Evolutionary conservation across 345 rosid genomes (phyloP), one percentile per base, ranked within the genome.

Genomic region (Camelina laxa): DNA sequence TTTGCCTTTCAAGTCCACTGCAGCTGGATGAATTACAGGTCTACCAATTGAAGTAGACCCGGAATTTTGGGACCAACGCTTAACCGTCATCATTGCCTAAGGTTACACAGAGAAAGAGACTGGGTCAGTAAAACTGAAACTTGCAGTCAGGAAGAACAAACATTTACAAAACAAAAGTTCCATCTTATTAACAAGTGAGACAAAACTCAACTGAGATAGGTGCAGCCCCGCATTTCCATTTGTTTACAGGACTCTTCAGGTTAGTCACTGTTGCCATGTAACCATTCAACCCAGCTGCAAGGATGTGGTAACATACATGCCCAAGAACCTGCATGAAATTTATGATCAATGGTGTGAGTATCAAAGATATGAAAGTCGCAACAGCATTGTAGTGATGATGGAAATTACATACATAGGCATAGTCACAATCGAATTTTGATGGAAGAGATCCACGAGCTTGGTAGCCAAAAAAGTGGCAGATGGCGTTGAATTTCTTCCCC

Each of bases 391-490:
- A 54, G 17, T n/a, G 56, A 4, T 81, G 55, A 38, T 20, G 45
- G 42, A 14, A 42, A 63, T 68, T 36, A 76, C 91, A 72, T 87
- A 94, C 98, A 63, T 88, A 92, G 70, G 97, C 97, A 75, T 95
- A 92, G 83, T 95, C 99, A 19, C 97, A 90, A 66, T 92, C 99
- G 17, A 95, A 95, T 72, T 95, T 95, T 15, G 99, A 92, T 67
- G 99, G 98, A 59, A 95, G 80, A 20, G 97, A 92, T 78, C 99
- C 99, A 41, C 99, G 92, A 81, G 99, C 99, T 77, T 95, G 98
- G 81, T 95, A 92, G 65, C 99, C 99, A 41, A 95, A 95, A 73
- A 95, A 95, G 80, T 95, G 98, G 86, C 97, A 92, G 73, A 95
- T 92, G 4, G 99, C 96, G 75, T 89, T 92, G 81, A 94, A 86